Evolutionary conservation across 441 rosid genomes (phyloP).

Genomic region (Erodium trifolium): DNA sequence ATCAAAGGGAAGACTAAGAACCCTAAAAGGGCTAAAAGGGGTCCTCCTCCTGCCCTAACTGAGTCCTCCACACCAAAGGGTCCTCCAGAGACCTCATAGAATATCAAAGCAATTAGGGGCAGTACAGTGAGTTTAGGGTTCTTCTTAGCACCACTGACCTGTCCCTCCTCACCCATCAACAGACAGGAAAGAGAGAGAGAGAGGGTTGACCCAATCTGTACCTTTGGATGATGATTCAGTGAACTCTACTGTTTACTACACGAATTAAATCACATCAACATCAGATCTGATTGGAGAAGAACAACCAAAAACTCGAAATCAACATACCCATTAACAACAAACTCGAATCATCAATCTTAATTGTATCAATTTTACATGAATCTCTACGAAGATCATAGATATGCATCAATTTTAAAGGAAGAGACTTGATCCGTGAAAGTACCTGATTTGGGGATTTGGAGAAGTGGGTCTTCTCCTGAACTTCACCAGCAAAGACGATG

Average conservation of each 20-base stretch:
- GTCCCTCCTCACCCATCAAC: slow-evolving; percentile 67
- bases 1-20: slow-evolving; percentile 73
- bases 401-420: slow-evolving; percentile 3
- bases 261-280: neutral
- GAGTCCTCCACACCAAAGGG: slow-evolving; percentile 94
- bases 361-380: neutral
- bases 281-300: slow-evolving; percentile 9
- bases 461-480: slow-evolving; percentile 15
- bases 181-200: slow-evolving; percentile 11
- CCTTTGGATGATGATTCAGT: neutral
- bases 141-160: slow-evolving; percentile 31
- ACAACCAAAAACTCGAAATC: neutral
- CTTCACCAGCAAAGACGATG: slow-evolving; percentile 2
- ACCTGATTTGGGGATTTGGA: slow-evolving; percentile 18
- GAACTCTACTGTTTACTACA: slow-evolving; percentile 9
- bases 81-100: slow-evolving; percentile 90
- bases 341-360: neutral
- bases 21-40: slow-evolving; percentile 71
- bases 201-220: slow-evolving; percentile 13
- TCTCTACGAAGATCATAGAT: neutral
- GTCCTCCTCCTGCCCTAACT: slow-evolving; percentile 82
- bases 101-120: slow-evolving; percentile 77
- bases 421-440: slow-evolving; percentile 8
- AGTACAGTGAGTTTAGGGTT: slow-evolving; percentile 59
- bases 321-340: slow-evolving; percentile 1